phyloP scores from a whole-genome alignment of 192 early-diverging fungal species.

The Coemansia sp. region DNA sequence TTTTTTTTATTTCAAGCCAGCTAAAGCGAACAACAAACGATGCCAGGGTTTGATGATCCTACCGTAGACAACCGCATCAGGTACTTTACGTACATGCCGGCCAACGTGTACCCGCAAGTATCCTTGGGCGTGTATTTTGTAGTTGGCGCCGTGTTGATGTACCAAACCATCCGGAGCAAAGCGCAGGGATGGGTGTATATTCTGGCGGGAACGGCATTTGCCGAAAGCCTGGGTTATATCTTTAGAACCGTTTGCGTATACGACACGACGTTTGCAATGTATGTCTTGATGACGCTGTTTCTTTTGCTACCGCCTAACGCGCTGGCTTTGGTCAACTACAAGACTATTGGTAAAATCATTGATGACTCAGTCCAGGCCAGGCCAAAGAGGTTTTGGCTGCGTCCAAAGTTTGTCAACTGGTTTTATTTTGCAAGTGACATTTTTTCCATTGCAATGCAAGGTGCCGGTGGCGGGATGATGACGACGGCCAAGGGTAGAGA shows the following conservation, averaged over 20 bases:
- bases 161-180: slow-evolving; percentile 13
- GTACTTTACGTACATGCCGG: slow-evolving; percentile 47
- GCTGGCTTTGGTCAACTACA: slow-evolving; percentile 43
- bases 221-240: slow-evolving; percentile 32
- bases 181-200: slow-evolving; percentile 37
- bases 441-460: slow-evolving; percentile 46
- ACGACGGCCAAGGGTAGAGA: slow-evolving; percentile 11
- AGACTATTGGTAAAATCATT: slow-evolving; percentile 26
- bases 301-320: slow-evolving; percentile 37
- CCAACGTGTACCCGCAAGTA: slow-evolving; percentile 23
- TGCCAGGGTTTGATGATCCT: not conserved
- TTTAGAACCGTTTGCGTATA: slow-evolving; percentile 33
- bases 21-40: not conserved
- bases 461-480: slow-evolving; percentile 51
- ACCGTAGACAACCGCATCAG: slow-evolving; percentile 12
- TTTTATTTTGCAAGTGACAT: slow-evolving; percentile 52
- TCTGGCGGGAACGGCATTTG: slow-evolving; percentile 30
- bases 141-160: slow-evolving; percentile 8
- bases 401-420: slow-evolving; percentile 41
- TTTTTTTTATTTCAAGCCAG: not conserved
- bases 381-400: slow-evolving; percentile 19
- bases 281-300: slow-evolving; percentile 40
- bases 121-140: slow-evolving; percentile 16
- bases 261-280: slow-evolving; percentile 30
- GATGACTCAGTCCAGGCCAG: not conserved